Conservation (phyloP, 768 basidiomycete species). For the Sistotremastrum suecicum region DNA sequence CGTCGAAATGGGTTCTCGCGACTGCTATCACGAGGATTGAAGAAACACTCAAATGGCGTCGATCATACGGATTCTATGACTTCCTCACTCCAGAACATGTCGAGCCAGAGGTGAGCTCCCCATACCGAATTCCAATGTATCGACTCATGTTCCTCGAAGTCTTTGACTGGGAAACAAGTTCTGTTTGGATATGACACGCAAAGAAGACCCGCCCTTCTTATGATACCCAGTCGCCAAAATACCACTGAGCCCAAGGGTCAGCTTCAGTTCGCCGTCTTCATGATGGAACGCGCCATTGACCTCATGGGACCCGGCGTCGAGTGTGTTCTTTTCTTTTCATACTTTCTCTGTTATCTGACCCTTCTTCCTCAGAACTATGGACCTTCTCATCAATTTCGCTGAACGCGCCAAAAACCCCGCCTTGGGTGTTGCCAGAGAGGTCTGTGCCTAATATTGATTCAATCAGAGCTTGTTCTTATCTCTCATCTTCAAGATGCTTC, state of each 20-base stretch:
- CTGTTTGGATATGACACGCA: constrained; percentile 59
- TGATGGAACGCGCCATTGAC: constrained; percentile 63
- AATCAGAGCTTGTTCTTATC: constrained; percentile 21
- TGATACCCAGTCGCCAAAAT: constrained; percentile 61
- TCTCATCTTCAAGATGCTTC: constrained; percentile 32
- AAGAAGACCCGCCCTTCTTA: constrained; percentile 55
- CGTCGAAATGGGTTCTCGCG: constrained; percentile 54
- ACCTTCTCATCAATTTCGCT: constrained; percentile 64
- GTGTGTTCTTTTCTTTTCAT: constrained; percentile 24
- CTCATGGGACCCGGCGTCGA: constrained; percentile 74
- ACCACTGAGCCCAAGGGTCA: constrained; percentile 55
- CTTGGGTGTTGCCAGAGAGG: constrained; percentile 21
- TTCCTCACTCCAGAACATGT: constrained; percentile 44
- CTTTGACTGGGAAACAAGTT: constrained; percentile 71
- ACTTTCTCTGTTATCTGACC: background rate
- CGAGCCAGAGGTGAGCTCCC: constrained; percentile 49
- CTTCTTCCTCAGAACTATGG: constrained; percentile 34
- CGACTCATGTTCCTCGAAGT: background rate
- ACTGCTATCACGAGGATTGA: constrained; percentile 55
- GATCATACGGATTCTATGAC: constrained; percentile 65
- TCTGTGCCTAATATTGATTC: constrained; percentile 11
- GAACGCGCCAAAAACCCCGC: constrained; percentile 51
- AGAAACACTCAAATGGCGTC: constrained; percentile 62
- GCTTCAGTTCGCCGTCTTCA: constrained; percentile 61
- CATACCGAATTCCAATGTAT: background rate